Evolutionary conservation across 2,329 filamentous ascomycete species (phyloP).

Genomic region (Helotiales sp.): DNA sequence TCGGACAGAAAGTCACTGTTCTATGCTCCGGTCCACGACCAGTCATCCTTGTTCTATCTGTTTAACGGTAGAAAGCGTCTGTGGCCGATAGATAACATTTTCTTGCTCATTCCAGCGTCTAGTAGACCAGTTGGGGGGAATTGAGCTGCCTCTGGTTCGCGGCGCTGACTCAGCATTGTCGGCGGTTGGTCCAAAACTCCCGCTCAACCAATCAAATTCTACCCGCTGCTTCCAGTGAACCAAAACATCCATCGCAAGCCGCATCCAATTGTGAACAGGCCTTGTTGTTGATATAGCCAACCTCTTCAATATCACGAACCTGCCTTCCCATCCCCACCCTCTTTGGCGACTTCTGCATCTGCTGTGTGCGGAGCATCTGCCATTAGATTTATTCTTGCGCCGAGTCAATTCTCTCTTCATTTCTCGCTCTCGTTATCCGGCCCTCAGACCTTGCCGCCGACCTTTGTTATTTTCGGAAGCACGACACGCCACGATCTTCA

Average conservation of each 20-base stretch:
- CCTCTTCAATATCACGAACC: conserved; percentile 27
- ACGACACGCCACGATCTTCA: conserved; percentile 8
- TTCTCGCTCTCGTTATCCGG: conserved; percentile 29
- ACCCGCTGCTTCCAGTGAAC: conserved; percentile 31
- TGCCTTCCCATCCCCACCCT: conserved; percentile 1
- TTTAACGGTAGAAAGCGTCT: too few relatives aligned
- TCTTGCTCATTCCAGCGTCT: too few relatives aligned
- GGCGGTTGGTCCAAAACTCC: conserved; percentile 24
- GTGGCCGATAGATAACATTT: too few relatives aligned
- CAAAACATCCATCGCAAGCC: conserved; percentile 35
- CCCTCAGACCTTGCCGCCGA: conserved; percentile 6
- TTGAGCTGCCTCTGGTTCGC: too few relatives aligned
- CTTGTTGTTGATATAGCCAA: conserved; percentile 34
- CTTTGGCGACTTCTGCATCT: not conserved
- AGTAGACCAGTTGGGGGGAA: too few relatives aligned
- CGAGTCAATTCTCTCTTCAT: conserved; percentile 13
- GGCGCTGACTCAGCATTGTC: not conserved
- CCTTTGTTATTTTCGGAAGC: conserved; percentile 28
- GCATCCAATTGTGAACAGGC: conserved; percentile 25
- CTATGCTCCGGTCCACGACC: too few relatives aligned
- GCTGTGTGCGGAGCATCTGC: not conserved
- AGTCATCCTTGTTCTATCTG: too few relatives aligned
- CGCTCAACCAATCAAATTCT: conserved; percentile 29
- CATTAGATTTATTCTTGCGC: conserved; percentile 17
- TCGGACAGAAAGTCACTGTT: too few relatives aligned